Percentiles rank a stretch among this genome's conserved stretches.
Evolutionary conservation across 108 stramenopile species (phyloP).

Genomic region (Fragilariopsis cylindrus): DNA sequence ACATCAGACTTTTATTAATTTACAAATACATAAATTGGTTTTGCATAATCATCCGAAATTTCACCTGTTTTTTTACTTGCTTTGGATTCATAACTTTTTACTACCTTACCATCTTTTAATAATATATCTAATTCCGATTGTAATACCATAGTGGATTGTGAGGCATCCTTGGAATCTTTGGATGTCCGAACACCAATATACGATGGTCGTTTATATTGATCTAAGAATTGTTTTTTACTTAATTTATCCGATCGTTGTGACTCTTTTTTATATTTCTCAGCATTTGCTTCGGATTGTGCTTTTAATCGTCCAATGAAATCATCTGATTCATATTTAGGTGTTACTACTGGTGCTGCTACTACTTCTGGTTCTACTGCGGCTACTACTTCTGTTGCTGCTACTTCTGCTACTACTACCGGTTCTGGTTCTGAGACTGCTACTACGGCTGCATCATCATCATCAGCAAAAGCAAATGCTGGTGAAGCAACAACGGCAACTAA

Average conservation of each 20-base stretch:
- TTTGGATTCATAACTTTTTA: constrained; percentile 4
- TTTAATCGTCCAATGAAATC: constrained; percentile 4
- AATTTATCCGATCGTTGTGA: background rate
- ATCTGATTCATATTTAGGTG: constrained; percentile 5
- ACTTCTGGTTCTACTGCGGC: background rate
- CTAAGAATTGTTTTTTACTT: background rate
- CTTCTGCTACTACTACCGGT: background rate
- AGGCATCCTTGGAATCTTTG: background rate
- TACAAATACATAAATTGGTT: constrained; percentile 3
- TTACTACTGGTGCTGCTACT: background rate
- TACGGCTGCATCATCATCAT: background rate
- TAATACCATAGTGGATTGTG: background rate
- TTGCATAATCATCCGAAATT: constrained; percentile 11
- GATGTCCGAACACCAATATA: constrained; percentile 4
- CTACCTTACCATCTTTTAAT: background rate
- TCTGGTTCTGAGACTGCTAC: background rate
- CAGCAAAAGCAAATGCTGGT: constrained; percentile 4
- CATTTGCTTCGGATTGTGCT: constrained; percentile 15
- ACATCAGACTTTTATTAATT: background rate
- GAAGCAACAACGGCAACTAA: constrained; percentile 4
- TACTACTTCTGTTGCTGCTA: background rate
- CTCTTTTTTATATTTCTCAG: constrained; percentile 3
- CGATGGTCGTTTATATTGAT: constrained; percentile 21
- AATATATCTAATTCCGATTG: background rate
- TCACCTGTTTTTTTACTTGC: constrained; percentile 3